phyloP scores from a whole-genome alignment of 163 green algal genomes.

The Picocystis sp. region DNA sequence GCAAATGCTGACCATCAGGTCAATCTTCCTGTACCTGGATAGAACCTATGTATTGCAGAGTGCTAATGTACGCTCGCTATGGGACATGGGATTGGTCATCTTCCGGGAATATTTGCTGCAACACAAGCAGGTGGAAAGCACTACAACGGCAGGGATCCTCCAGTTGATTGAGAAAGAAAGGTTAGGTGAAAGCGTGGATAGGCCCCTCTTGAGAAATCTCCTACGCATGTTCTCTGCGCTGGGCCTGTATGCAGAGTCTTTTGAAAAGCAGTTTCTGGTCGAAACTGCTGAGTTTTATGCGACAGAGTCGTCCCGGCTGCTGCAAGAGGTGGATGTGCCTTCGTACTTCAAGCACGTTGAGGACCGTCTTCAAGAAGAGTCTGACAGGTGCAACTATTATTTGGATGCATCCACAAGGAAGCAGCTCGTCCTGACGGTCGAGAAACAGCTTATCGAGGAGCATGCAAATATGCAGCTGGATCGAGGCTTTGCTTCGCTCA shows the following conservation, averaged over 20 bases:
- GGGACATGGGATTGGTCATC: slow-evolving; percentile 70
- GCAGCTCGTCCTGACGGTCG: slow-evolving; percentile 36
- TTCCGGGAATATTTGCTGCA: slow-evolving; percentile 55
- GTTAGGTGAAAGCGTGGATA: slow-evolving; percentile 41
- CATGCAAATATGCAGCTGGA: not conserved
- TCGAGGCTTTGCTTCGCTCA: not conserved
- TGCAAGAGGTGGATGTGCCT: slow-evolving; percentile 21
- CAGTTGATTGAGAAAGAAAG: slow-evolving; percentile 1
- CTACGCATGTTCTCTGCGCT: slow-evolving; percentile 38
- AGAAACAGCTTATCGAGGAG: slow-evolving; percentile 39
- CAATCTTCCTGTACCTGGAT: slow-evolving; percentile 91
- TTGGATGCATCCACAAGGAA: slow-evolving; percentile 59
- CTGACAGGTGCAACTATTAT: slow-evolving; percentile 29
- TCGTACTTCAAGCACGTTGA: slow-evolving; percentile 20
- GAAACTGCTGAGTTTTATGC: slow-evolving; percentile 40
- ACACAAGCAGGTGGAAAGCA: slow-evolving; percentile 19
- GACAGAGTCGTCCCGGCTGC: slow-evolving; percentile 40
- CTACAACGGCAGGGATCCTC: not conserved
- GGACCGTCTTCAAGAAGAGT: not conserved
- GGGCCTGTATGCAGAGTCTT: slow-evolving; percentile 21
- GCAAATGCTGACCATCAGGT: slow-evolving; percentile 66
- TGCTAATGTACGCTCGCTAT: slow-evolving; percentile 22
- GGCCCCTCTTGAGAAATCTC: slow-evolving; percentile 39
- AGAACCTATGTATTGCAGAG: slow-evolving; percentile 51
- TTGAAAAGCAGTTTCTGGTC: slow-evolving; percentile 41